Percentiles rank a stretch among this genome's conserved stretches.
These are phyloP conservation scores for Dillenia turbinata DNA, from an alignment of 164 flowering plant species.

Conservation along the genomic window DNA sequence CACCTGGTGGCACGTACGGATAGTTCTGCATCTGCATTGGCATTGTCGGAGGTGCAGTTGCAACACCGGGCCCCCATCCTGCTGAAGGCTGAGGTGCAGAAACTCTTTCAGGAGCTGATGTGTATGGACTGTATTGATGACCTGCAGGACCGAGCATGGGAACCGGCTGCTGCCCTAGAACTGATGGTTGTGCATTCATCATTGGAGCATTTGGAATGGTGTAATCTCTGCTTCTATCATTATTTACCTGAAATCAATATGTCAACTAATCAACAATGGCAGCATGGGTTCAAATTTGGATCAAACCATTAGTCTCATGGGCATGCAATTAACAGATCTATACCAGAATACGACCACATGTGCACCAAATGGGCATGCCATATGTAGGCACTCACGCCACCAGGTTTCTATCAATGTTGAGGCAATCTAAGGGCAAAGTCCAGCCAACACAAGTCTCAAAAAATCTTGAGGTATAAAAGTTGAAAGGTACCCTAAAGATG, in stretches of 20 bases:
- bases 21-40: constrained; percentile 38
- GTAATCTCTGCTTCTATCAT: constrained; percentile 85
- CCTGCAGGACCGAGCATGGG: constrained; percentile 27
- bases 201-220: constrained; percentile 44
- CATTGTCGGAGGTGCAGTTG: constrained; percentile 34
- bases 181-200: constrained; percentile 52
- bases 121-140: constrained; percentile 37
- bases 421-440: no score
- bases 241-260: constrained; percentile 59
- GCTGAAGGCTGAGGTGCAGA: constrained; percentile 32
- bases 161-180: constrained; percentile 71
- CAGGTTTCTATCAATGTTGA: no score
- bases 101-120: constrained; percentile 27
- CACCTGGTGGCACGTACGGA: constrained; percentile 41
- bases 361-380: no score
- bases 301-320: no score
- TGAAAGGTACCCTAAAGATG: no score
- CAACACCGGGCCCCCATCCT: constrained; percentile 36
- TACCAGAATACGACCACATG: no score
- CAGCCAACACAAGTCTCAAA: no score
- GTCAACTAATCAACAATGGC: neutral
- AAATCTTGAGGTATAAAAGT: no score
- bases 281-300: neutral
- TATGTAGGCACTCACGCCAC: no score
- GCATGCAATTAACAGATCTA: no score